Base-by-base conservation (phyloP, 768 basidiomycete genomes). In the Solioccasus polychromus region DNA sequence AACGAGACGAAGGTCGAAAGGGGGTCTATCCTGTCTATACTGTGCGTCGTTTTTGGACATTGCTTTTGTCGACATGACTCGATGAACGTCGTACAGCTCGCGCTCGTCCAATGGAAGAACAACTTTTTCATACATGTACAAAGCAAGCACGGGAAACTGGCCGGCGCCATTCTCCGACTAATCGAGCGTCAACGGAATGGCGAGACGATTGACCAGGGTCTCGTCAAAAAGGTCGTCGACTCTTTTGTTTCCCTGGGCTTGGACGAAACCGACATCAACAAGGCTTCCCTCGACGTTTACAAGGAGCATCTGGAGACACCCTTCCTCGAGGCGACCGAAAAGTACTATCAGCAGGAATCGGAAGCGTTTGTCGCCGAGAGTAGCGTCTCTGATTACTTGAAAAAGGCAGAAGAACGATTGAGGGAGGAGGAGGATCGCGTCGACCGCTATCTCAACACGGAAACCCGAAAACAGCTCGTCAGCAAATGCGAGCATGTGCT, bases 1-100 rank as follows among this genome's bases (percentile, higher is more conserved):
- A 99, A 65, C 82, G 94, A 60, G 95, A 98, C 58, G 95, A 98
- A 66, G 96, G 96, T 14, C 76, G 94, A 58, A 94, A 91, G 68
- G 87, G 85, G 34, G 88, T 98, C 18, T 98, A 97, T 70, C 84
- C 83, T 1, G 91, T 99, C 17, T 98, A 98, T 63, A 99, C 95
- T 22, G 94, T 95, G 54, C 61, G 85, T 70, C 20, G 5, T 28
- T 28, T 42, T n/a, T n/a, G n/a, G 26, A 22, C 28, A 14, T 5
- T 30, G 42, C 35, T 1, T 18, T 20, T 14, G 14, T 31, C 25
- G 44, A 7, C n/a, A 34, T 40, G 35, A 46, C 41, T 41, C 19
- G 10, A 40, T 18, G 23, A 37, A 39, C 19, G 10, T 36, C 25
- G 19, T 35, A 17, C 48, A 86, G 92, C 85, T 99, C 51, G 89